phyloP scores from a whole-genome alignment of 2,329 filamentous ascomycete genomes.

The Claviceps sp. region DNA sequence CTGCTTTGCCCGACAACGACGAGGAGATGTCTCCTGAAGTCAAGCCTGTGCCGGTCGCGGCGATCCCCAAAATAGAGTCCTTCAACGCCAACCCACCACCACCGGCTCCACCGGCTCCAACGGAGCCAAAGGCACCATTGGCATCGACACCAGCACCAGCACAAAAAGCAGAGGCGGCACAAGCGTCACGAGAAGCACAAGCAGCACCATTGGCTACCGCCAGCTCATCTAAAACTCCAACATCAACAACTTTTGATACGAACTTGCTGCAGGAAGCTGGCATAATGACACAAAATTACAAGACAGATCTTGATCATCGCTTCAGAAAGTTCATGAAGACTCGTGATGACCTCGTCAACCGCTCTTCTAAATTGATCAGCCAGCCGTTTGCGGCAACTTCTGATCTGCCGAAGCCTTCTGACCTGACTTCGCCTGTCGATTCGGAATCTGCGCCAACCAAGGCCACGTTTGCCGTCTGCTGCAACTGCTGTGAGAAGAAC shows the following conservation, averaged over 20 bases:
- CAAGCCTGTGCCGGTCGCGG: constrained; percentile 22
- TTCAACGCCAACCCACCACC: constrained; percentile 8
- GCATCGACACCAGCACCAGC: no score
- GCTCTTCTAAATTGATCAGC: constrained; percentile 3
- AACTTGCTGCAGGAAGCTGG: constrained; percentile 15
- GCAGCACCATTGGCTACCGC: constrained; percentile 3
- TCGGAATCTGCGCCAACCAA: neutral
- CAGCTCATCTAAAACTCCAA: constrained; percentile 8
- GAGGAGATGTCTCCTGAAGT: constrained; percentile 21
- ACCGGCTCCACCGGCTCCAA: neutral
- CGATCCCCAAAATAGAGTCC: neutral
- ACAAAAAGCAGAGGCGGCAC: no score
- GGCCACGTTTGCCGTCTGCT: constrained; percentile 65
- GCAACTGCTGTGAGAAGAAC: constrained; percentile 73
- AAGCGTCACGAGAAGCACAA: no score
- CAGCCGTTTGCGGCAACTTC: neutral
- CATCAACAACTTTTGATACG: constrained; percentile 16
- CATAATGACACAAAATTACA: constrained; percentile 11
- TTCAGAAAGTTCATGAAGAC: constrained; percentile 15
- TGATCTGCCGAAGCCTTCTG: neutral
- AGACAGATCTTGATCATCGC: constrained; percentile 15
- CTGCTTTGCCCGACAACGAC: constrained; percentile 25
- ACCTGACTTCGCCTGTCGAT: neutral
- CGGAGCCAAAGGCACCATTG: no score
- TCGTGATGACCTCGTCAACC: constrained; percentile 7